Evolutionary conservation across 2,329 filamentous ascomycete genomes (phyloP).

Genomic region (Thelonectria olida): DNA sequence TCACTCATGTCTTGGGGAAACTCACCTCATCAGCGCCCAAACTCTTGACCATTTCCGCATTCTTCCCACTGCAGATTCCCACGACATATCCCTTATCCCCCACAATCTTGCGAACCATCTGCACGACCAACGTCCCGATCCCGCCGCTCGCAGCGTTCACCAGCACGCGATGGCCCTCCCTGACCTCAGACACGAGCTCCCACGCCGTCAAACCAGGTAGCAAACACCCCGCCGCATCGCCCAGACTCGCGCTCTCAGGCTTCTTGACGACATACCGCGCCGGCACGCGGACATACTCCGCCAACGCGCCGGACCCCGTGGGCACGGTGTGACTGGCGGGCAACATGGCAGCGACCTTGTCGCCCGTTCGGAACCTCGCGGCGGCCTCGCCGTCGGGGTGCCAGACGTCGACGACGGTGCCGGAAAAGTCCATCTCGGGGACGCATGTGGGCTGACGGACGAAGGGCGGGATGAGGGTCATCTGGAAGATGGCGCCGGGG

Average conservation of each 20-base stretch:
- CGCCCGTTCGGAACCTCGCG: constrained; percentile 42
- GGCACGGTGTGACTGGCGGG: constrained; percentile 44
- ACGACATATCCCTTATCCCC: constrained; percentile 53
- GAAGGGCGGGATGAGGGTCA: constrained; percentile 51
- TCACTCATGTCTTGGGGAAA: constrained; percentile 44
- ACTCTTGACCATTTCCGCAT: constrained; percentile 53
- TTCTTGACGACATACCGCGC: constrained; percentile 45
- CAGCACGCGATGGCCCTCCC: constrained; percentile 52
- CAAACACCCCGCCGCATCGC: constrained; percentile 49
- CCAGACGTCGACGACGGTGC: constrained; percentile 50
- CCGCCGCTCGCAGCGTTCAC: constrained; percentile 62
- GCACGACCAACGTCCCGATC: constrained; percentile 57
- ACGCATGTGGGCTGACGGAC: constrained; percentile 47
- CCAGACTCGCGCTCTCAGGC: constrained; percentile 41
- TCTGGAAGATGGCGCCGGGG: constrained; percentile 52
- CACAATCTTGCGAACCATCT: constrained; percentile 52
- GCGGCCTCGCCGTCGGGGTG: constrained; percentile 26
- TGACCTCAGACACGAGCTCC: constrained; percentile 50
- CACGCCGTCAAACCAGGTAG: constrained; percentile 51
- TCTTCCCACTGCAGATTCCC: constrained; percentile 58
- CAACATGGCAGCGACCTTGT: constrained; percentile 51
- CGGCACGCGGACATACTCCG: constrained; percentile 50
- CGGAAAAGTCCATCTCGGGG: constrained; percentile 50
- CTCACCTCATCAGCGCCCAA: constrained; percentile 61
- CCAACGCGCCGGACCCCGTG: constrained; percentile 50